Evolutionary conservation across 1,284 basidiomycete species (phyloP), one percentile per base, ranked within the genome.

Genomic region (Bondarzewia mesenterica): DNA sequence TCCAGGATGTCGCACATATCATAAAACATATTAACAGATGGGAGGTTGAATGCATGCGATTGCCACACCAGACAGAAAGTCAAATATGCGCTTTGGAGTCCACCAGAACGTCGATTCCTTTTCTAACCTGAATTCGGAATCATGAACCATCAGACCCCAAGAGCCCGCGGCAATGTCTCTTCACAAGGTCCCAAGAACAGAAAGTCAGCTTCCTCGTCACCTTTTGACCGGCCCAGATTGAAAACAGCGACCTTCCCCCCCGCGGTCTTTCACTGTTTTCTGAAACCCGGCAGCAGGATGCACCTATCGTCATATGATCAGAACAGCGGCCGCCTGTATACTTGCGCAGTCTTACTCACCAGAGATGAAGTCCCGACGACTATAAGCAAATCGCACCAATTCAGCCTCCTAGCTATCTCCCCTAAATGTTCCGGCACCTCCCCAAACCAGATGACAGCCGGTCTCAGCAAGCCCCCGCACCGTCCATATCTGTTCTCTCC

Each of bases 401-500:
- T 7, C 62, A 43, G 2, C 50, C 46, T 29, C 60, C n/a, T n/a
- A n/a, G n/a, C 54, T 42, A 72, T 69, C 49, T 63, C 49, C 51
- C 57, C 44, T 22, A 63, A 39, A 39, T 60, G 54, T 10, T 56
- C 49, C 7, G 60, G 58, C 20, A 29, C 48, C 54, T 69, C 70
- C 7, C 62, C 67, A 48, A 72, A 72, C 69, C 69, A 71, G 5
- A 71, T 64, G 7, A 71, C 66, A 10, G 61, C 68, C 0, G 69
- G 68, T 23, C 70, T 55, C 5, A 65, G 51, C n/a, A 71, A 57
- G 0, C 60, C 65, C 7, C 53, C 52, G 42, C 66, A 68, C 21
- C 45, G 29, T 20, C 39, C 41, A 44, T n/a, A n/a, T n/a, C n/a
- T n/a, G n/a, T n/a, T n/a, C n/a, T n/a, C n/a, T n/a, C n/a, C n/a